Base-by-base conservation (phyloP, 2,329 filamentous ascomycete species). In the Cyanodermella asteris region DNA sequence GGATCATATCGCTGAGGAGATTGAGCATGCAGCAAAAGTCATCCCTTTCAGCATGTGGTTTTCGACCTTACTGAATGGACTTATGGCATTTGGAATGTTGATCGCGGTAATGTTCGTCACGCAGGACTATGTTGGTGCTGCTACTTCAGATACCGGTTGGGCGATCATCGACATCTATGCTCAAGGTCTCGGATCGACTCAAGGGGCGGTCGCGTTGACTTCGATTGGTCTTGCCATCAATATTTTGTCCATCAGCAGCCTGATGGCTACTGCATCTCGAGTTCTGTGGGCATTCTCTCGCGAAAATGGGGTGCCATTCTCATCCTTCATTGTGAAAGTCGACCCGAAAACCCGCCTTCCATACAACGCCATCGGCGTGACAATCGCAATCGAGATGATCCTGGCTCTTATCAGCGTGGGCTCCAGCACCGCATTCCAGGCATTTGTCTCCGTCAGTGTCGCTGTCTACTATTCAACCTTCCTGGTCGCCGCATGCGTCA, bases 361-460 rank as follows among this genome's bases (percentile, higher is more conserved):
- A 1, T 38, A 52, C 1, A 51, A 50, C 23, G 43, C 55, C 0
- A 43, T 50, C 13, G 34, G 29, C 1, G 24, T 46, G 2, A 45
- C 44, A 3, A 39, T 42, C 20, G 16, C 35, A 2, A 40, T 50
- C 31, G 41, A 35, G 21, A 35, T 38, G 2, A 38, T 57, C 4
- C 39, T 60, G 6, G 50, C 50, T 0, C 39, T 59, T 5, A 61
- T 64, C 40, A 60, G 60, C 37, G 55, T 64, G 21, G 57, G 55
- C 13, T 59, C 53, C 5, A 34, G 46, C 5, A 46, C 52, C 5
- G 59, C 59, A 5, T 59, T 63, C 38, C 56, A 60, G 35, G 55
- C 53, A 26, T 56, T 64, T 26, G 50, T 54, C 10, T 59, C 55
- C 2, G 45, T 65, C 1, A 50, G 49, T 8, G 46, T 55, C 17